Evolutionary conservation across 352 stramenopile genomes (phyloP), one percentile per base, ranked within the genome.

Genomic region (Phytophthora idaei): DNA sequence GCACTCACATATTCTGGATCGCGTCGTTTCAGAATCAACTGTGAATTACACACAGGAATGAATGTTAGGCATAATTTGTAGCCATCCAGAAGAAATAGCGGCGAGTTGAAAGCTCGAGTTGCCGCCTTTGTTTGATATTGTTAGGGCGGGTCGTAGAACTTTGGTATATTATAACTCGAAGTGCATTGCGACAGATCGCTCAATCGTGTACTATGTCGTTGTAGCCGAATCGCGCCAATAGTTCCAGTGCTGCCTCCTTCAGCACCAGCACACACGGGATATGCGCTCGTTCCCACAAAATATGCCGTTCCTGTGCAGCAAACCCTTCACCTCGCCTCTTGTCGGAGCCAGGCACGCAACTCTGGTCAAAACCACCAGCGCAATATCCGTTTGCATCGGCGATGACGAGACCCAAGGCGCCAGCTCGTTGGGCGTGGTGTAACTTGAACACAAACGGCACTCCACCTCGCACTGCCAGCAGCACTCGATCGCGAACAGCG

Each of bases 381-480:
- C 87, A 95, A 14, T 55, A 53, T 52, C 76, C 74, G 36, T 75
- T 64, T 25, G 72, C 58, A 52, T 95, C 85, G 2, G 69, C 70
- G 37, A 93, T 81, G 29, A 95, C 59, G 25, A 95, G 71, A 17
- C 81, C 87, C 5, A 95, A 60, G 0, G 87, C 87, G 0, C 87
- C 87, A 0, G 87, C 87, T 31, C 48, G 66, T 48, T 95, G 87
- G 14, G 83, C 85, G 48, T 86, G 74, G 34, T 77, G 69, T 15
- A 85, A 28, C 57, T 95, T 95, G 70, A 90, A 89, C 34, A 89
- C 75, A 52, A 95, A 78, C 0, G 87, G 78, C 1, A 86, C 78
- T 7, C 49, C 47, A 10, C 84, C 86, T 34, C 82, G 81, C 5
- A 74, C 39, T n/a, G 84, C 65, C 49, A 93, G 44, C 21, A 89